These are phyloP conservation scores for Globisporangium orthogonon DNA, from an alignment of 352 stramenopile genomes.

Conservation along the genomic window DNA sequence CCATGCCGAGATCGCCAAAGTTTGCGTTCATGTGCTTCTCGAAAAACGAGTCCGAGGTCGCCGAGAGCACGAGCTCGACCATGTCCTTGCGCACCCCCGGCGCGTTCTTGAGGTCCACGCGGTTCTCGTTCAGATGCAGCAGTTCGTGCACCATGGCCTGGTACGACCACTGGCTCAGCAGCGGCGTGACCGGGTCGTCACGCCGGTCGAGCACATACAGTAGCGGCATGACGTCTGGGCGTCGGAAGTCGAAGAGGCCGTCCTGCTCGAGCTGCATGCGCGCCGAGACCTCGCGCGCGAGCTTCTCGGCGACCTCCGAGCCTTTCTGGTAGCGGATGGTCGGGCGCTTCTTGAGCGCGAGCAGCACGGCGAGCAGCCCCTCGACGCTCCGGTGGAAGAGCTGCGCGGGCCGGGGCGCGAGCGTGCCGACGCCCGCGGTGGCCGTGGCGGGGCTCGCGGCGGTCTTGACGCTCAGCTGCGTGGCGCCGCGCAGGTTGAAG, in stretches of 20 bases:
- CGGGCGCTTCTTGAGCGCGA: conserved; percentile 95
- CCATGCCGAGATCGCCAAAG: conserved; percentile 95
- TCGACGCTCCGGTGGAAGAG: conserved; percentile 92
- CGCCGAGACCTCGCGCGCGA: conserved; percentile 92
- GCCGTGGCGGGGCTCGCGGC: conserved; percentile 24
- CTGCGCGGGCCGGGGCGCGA: conserved; percentile 30
- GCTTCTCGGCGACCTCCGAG: conserved; percentile 89
- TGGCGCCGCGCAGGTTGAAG: conserved; percentile 86
- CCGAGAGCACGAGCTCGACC: conserved; percentile 96
- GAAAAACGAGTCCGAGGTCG: conserved; percentile 96
- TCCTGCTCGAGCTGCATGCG: conserved; percentile 92
- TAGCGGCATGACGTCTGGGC: conserved; percentile 71
- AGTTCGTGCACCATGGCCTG: conserved; percentile 99
- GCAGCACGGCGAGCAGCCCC: conserved; percentile 91
- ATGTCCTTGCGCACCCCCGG: conserved; percentile 95
- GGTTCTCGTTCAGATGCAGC: conserved; percentile 96
- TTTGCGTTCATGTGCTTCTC: conserved; percentile 95
- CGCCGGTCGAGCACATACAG: conserved; percentile 96
- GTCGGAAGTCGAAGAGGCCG: conserved; percentile 97
- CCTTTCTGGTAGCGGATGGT: conserved; percentile 94
- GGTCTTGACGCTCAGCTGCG: conserved; percentile 36
- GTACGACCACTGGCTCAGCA: conserved; percentile 98
- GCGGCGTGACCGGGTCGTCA: conserved; percentile 98
- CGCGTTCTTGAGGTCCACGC: conserved; percentile 92
- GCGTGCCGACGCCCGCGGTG: conserved; percentile 39